phyloP scores from a whole-genome alignment of 139 green algal genomes.

The Chlorella vulgaris region DNA sequence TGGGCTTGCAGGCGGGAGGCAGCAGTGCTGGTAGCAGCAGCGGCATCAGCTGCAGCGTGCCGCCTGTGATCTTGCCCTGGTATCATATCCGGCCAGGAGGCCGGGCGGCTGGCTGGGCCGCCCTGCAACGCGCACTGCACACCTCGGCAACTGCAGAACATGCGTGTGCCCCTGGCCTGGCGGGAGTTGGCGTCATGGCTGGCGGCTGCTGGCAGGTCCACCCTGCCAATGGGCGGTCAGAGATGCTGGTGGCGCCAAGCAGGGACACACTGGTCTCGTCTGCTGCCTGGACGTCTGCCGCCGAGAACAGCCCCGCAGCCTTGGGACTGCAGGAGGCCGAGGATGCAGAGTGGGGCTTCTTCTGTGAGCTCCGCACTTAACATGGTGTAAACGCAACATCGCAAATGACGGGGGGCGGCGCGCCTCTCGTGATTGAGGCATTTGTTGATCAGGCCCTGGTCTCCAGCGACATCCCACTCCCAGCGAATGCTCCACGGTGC shows the following conservation, averaged over 20 bases:
- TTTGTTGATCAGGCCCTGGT: no score
- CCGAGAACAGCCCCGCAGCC: background rate
- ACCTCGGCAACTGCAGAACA: background rate
- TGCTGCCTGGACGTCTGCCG: background rate
- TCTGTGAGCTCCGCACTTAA: conserved; percentile 9
- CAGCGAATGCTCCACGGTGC: no score
- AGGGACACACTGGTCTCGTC: conserved; percentile 20
- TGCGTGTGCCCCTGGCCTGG: background rate
- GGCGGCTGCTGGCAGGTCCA: conserved; percentile 14
- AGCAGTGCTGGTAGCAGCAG: background rate
- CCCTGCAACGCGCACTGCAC: background rate
- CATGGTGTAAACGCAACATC: no score
- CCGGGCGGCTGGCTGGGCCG: conserved; percentile 14
- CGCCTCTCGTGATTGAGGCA: no score
- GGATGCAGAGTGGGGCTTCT: conserved; percentile 30
- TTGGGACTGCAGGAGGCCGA: conserved; percentile 34
- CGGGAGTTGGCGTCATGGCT: conserved; percentile 22
- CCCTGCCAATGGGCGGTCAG: conserved; percentile 7
- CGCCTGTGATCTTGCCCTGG: conserved; percentile 37
- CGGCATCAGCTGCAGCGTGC: background rate
- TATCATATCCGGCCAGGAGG: conserved; percentile 32
- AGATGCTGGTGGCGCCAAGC: conserved; percentile 39
- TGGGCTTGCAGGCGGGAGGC: conserved; percentile 14
- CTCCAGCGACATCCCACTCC: no score
- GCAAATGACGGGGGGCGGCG: no score